phyloP scores from a whole-genome alignment of 257 asterid genomes.

The Agastache rugosa region DNA sequence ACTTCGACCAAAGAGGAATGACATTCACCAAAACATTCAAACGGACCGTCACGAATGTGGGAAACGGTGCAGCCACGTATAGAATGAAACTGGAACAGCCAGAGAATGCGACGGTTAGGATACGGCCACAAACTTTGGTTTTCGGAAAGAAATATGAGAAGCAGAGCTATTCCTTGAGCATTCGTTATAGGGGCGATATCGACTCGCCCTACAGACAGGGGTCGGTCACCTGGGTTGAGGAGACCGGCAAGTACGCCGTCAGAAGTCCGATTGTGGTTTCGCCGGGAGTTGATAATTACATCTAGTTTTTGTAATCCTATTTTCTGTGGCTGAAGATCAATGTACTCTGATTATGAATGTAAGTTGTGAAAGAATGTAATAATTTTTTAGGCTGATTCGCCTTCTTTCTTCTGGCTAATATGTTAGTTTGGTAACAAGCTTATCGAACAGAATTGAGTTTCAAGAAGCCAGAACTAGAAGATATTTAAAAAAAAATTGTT shows the following conservation, averaged over 20 bases:
- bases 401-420: no score
- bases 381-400: no score
- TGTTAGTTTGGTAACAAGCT: no score
- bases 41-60: slow-evolving; percentile 52
- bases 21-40: slow-evolving; percentile 36
- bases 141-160: slow-evolving; percentile 49
- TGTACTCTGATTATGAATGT: neutral
- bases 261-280: slow-evolving; percentile 51
- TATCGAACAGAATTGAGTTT: no score
- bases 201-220: slow-evolving; percentile 21
- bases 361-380: neutral
- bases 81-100: slow-evolving; percentile 34
- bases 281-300: slow-evolving; percentile 30
- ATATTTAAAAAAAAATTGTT: no score
- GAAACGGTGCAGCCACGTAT: slow-evolving; percentile 44
- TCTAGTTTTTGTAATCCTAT: slow-evolving; percentile 4
- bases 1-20: slow-evolving; percentile 26
- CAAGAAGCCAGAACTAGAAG: no score
- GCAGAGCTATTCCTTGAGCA: slow-evolving; percentile 40
- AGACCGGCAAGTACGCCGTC: slow-evolving; percentile 39
- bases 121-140: slow-evolving; percentile 36
- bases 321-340: neutral
- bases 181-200: slow-evolving; percentile 33
- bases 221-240: slow-evolving; percentile 47
- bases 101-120: slow-evolving; percentile 31